phyloP scores from a whole-genome alignment of 352 stramenopile species.

The Paralagenidium karlingii region DNA sequence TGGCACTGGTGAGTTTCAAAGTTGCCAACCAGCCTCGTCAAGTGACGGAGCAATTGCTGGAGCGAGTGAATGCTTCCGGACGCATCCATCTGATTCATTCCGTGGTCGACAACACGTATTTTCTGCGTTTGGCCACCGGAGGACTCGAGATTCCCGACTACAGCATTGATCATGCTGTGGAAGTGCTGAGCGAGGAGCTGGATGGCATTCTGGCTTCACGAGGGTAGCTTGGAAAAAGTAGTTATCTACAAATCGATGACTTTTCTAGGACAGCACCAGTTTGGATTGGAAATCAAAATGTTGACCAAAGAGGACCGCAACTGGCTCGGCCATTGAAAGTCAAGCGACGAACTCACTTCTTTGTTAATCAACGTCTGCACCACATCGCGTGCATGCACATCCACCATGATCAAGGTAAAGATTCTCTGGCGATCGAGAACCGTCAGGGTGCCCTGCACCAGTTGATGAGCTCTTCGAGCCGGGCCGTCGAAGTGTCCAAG shows the following conservation, averaged over 20 bases:
- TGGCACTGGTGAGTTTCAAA: constrained; percentile 58
- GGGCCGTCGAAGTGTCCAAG: constrained; percentile 44
- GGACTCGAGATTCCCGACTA: constrained; percentile 29
- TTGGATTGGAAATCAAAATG: too few species aligned
- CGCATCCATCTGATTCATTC: constrained; percentile 54
- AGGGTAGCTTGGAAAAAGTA: too few species aligned
- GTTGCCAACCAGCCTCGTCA: constrained; percentile 27
- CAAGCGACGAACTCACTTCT: constrained; percentile 49
- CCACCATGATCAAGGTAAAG: constrained; percentile 79
- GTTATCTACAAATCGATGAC: too few species aligned
- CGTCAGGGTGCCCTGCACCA: constrained; percentile 36
- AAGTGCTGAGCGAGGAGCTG: constrained; percentile 16
- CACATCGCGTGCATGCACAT: constrained; percentile 74
- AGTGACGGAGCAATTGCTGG: constrained; percentile 31
- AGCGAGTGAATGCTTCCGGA: constrained; percentile 37
- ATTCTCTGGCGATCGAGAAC: constrained; percentile 41
- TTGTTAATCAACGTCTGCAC: constrained; percentile 53
- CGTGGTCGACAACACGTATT: constrained; percentile 32
- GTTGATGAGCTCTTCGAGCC: constrained; percentile 54
- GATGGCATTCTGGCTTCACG: too few species aligned
- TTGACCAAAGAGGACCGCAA: constrained; percentile 72
- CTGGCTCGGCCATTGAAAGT: constrained; percentile 78
- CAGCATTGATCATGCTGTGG: constrained; percentile 29
- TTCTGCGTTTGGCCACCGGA: constrained; percentile 37
- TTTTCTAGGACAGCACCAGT: too few species aligned